phyloP scores from a whole-genome alignment of 306 rosid genomes.

The Acmispon strigosus region DNA sequence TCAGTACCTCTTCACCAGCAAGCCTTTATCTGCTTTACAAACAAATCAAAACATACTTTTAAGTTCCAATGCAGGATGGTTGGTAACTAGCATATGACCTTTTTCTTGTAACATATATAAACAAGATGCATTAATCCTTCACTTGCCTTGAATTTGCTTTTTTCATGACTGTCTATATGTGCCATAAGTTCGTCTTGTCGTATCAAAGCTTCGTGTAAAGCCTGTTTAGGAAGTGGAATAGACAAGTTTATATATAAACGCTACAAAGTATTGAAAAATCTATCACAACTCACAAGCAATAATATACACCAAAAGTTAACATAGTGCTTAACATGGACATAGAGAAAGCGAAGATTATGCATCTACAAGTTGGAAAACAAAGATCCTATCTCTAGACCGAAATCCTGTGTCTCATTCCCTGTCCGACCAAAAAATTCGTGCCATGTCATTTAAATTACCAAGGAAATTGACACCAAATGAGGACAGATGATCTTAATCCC shows the following conservation, averaged over 20 bases:
- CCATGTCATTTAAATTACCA: no score
- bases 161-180: constrained; percentile 47
- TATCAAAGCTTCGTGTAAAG: constrained; percentile 67
- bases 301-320: no score
- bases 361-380: no score
- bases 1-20: constrained; percentile 47
- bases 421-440: no score
- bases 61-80: background rate
- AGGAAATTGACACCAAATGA: no score
- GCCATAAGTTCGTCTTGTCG: constrained; percentile 80
- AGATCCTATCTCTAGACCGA: no score
- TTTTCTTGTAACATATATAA: background rate
- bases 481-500: no score
- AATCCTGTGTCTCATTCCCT: no score
- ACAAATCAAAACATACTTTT: constrained; percentile 17
- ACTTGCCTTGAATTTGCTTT: constrained; percentile 42
- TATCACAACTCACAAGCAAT: background rate
- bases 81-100: background rate
- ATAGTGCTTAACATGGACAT: no score
- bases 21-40: constrained; percentile 36
- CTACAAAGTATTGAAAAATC: background rate
- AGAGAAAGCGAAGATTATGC: no score
- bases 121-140: background rate
- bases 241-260: background rate
- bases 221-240: constrained; percentile 38